Evolutionary conservation across 1,284 basidiomycete species (phyloP).

Genomic region (Apiotrichum veenhuisii): DNA sequence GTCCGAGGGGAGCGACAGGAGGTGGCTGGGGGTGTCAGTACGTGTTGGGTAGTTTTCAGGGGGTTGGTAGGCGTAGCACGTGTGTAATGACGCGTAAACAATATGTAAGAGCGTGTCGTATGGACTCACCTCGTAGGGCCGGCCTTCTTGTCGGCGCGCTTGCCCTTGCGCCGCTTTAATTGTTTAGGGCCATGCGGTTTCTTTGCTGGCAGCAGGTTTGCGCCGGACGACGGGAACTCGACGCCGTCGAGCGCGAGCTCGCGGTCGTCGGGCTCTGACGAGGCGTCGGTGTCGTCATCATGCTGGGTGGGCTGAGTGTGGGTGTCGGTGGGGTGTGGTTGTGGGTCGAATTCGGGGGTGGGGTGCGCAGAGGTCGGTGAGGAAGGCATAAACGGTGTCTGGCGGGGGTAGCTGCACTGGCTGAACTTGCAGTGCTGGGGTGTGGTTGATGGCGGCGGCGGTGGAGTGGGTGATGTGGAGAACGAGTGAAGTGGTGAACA

Average conservation of each 20-base stretch:
- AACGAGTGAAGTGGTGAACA: no score
- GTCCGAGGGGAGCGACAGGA: slow-evolving; percentile 40
- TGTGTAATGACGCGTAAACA: background rate
- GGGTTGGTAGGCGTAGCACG: slow-evolving; percentile 6
- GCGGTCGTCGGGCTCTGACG: background rate
- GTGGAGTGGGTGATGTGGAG: background rate
- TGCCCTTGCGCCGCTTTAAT: slow-evolving; percentile 5
- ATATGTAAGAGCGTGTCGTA: background rate
- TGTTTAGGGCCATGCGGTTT: slow-evolving; percentile 17
- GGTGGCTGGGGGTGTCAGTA: slow-evolving; percentile 23
- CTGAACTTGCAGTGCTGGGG: no score
- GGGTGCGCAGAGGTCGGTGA: background rate
- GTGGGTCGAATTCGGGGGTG: background rate
- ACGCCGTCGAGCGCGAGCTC: no score
- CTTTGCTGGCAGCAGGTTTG: slow-evolving; percentile 10
- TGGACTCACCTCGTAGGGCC: slow-evolving; percentile 25
- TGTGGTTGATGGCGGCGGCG: background rate
- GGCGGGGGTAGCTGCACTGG: no score
- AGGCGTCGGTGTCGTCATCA: background rate
- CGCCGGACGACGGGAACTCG: slow-evolving; percentile 12
- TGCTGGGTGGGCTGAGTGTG: background rate
- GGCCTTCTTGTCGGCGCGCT: slow-evolving; percentile 3
- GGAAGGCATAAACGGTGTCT: slow-evolving; percentile 10
- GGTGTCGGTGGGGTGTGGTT: background rate
- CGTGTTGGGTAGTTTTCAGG: background rate